Base-by-base conservation (phyloP, 2,329 filamentous ascomycete genomes). In the Trichothecium sympodiale region DNA sequence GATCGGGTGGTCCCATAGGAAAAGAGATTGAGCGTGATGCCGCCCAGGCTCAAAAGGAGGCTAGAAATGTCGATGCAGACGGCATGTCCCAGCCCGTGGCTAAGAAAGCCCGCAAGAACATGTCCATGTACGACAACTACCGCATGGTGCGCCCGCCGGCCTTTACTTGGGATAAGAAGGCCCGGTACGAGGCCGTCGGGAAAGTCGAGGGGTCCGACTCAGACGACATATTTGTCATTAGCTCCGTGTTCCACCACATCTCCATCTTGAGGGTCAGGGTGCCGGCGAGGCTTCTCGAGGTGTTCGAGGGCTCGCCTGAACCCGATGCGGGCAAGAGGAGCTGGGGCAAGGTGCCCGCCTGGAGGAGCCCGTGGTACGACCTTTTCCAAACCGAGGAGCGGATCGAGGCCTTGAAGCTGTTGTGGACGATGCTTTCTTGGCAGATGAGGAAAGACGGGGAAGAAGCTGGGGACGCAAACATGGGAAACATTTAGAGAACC, bases 181-280 rank as follows among this genome's bases (percentile, higher is more conserved):
- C 68, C 20, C 60, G 63, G 25, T 80, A 79, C 48, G 54, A 62
- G 41, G 63, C 73, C 16, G 71, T 80, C 38, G 75, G 75, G 5
- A 68, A 65, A 42, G 50, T 53, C 9, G 45, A 46, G 1, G 67
- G 65, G 3, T 59, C 53, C 2, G 60, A 60, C 25, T 69, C 68
- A 46, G 76, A 80, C 43, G 75, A 80, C 44, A 57, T 80, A 2
- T 80, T 77, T 42, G 60, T 80, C 29, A 50, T 80, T 29, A 77
- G 71, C 52, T 66, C 64, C 4, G 51, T 80, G 20, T 77, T 77
- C 49, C 76, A 80, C 46, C 76, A 80, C 46, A 42, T 80, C 10
- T 70, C 64, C 17, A 52, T 80, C 33, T 47, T 80, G 38, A 57
- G 76, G 17, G 65, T 77, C 17, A 64, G 74, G n/a, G 72, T 80